Evolutionary conservation across 371 early-diverging fungal species (phyloP), one percentile per base, ranked within the genome.

Genomic region (Syncephalastrum sp.): DNA sequence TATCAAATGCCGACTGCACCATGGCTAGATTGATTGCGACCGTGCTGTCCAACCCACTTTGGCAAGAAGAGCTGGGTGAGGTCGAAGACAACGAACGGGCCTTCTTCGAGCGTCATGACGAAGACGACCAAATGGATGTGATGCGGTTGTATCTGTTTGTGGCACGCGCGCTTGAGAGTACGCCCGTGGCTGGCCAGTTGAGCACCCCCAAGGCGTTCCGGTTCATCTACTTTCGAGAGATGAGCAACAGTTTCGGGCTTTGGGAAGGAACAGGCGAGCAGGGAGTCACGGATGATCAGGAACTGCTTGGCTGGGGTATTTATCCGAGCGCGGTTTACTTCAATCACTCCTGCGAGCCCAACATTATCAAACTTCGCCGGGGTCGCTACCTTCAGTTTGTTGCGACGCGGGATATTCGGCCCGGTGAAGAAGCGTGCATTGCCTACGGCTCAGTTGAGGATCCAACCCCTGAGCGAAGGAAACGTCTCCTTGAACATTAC

Each of bases 291-390:
- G 70, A 75, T 29, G 79, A 81, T 46, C 57, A 65, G 12, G 87
- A 86, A 49, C 67, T 80, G 5, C 50, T 86, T 5, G 91, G 85
- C 0, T 82, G 85, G 54, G 86, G 84, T 0, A 73, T 91, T 17
- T 90, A 86, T 60, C 83, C 91, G 0, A 72, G 72, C 0, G 90
- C 89, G 3, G 85, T 88, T 5, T 90, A 84, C 57, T 93, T 91
- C 66, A 91, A 93, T 61, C 92, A 91, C 63, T 79, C 90, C 0
- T 93, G 93, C 56, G 72, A 75, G 14, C 88, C 91, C 3, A 90
- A 89, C 49, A 70, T 90, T 15, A 69, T 58, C 55, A 91, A 82
- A 66, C 52, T 57, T 1, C 72, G 83, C 45, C 61, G 62, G 8
- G 74, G 63, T 0, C 72, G 83, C 4, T 49, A 65, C 14, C 81